A percentile compares a stretch with the other conserved stretches of the same genome.
Conservation (phyloP, 805 yeast genomes). For the Cyberlindnera misumaiensis region DNA sequence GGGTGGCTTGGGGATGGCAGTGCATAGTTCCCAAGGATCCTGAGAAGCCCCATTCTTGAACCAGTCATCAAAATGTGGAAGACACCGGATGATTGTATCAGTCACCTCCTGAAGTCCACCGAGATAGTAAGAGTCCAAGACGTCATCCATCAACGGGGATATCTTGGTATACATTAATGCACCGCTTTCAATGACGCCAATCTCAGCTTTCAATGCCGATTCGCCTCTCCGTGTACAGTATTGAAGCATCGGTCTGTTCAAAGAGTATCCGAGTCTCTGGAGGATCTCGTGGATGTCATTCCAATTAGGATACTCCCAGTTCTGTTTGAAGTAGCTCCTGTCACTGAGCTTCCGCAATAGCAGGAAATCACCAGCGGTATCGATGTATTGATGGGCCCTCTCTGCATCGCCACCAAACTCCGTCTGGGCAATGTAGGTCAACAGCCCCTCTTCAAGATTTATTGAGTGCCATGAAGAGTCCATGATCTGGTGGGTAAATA, state of each 20-base stretch:
- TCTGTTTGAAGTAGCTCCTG: conserved; percentile 19
- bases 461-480: conserved; percentile 68
- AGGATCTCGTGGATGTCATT: conserved; percentile 38
- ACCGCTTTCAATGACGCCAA: conserved; percentile 12
- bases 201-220: conserved; percentile 43
- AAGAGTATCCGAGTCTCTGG: conserved; percentile 28
- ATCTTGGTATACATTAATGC: conserved; percentile 11
- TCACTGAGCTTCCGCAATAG: conserved; percentile 32
- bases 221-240: conserved; percentile 52
- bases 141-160: conserved; percentile 39
- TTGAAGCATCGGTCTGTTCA: conserved; percentile 26
- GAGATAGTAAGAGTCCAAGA: conserved; percentile 39
- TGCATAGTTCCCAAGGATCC: conserved; percentile 32
- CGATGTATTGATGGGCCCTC: conserved; percentile 48
- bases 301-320: conserved; percentile 36
- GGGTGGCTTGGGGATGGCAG: conserved; percentile 13
- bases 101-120: conserved; percentile 49
- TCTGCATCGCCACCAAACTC: conserved; percentile 48
- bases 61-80: conserved; percentile 34
- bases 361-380: conserved; percentile 60
- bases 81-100: conserved; percentile 32
- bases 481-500: conserved; percentile 54
- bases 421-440: conserved; percentile 39
- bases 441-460: conserved; percentile 46
- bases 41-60: conserved; percentile 23